Evolutionary conservation across 208 protist genomes (phyloP).

Genomic region (Phytomonas sp.): DNA sequence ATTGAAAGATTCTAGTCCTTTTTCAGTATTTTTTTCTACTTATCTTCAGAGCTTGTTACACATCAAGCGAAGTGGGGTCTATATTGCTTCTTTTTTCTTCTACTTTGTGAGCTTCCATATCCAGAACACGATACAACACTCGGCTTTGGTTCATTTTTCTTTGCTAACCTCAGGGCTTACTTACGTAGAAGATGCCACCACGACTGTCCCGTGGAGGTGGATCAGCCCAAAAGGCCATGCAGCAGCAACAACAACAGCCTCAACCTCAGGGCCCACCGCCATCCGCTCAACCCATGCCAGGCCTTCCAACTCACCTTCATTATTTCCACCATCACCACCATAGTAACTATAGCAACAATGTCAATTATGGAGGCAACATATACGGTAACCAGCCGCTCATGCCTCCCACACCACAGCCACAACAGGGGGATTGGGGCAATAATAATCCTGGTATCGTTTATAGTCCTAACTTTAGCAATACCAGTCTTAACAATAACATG

Average conservation of each 20-base stretch:
- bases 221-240: conserved; percentile 15
- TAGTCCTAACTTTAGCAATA: conserved; percentile 11
- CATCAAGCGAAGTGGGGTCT: background rate
- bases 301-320: conserved; percentile 22
- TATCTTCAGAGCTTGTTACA: background rate
- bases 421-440: conserved; percentile 20
- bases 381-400: background rate
- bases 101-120: background rate
- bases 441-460: conserved; percentile 12
- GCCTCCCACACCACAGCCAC: conserved; percentile 13
- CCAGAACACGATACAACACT: background rate
- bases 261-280: conserved; percentile 12
- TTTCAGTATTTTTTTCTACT: background rate
- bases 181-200: conserved; percentile 17
- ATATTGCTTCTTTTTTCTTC: conserved; percentile 8
- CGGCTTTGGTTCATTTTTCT: background rate
- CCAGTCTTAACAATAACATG: conserved; percentile 12
- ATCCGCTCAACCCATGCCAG: conserved; percentile 12
- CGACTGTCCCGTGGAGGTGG: conserved; percentile 25
- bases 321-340: conserved; percentile 23
- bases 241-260: conserved; percentile 17
- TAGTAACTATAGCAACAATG: conserved; percentile 20
- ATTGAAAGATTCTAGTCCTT: background rate
- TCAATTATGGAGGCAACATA: conserved; percentile 23
- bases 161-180: background rate